Evolutionary conservation across 176 grass and related monocot species (phyloP).

Genomic region (Stipa capillata): DNA sequence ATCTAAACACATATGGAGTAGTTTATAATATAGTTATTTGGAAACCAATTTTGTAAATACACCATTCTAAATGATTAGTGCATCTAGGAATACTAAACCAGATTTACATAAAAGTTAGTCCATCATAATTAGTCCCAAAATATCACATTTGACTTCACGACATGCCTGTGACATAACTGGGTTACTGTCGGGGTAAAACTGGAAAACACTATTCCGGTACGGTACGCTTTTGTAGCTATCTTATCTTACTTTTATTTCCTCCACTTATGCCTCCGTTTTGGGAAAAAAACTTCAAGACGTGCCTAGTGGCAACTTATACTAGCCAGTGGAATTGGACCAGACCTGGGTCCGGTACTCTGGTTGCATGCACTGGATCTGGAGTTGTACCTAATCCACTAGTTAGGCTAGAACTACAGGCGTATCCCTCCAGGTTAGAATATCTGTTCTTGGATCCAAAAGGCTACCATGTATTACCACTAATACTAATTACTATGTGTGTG

Average conservation of each 20-base stretch:
- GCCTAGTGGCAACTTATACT: neutral
- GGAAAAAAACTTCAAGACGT: too few species aligned
- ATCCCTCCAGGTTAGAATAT: too few species aligned
- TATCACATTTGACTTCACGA: neutral
- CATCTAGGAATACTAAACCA: neutral
- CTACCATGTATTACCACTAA: too few species aligned
- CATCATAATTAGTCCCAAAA: too few species aligned
- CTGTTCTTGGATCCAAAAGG: too few species aligned
- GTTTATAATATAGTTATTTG: too few species aligned
- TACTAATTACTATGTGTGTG: neutral
- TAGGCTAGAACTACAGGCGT: neutral
- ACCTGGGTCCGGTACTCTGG: neutral
- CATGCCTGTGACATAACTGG: too few species aligned
- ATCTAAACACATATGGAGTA: neutral
- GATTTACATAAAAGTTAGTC: neutral
- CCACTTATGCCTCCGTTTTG: too few species aligned
- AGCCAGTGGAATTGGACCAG: slow-evolving; percentile 8
- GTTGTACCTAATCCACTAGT: neutral
- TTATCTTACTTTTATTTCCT: too few species aligned
- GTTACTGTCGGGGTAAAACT: too few species aligned
- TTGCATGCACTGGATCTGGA: neutral
- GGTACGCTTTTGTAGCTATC: too few species aligned
- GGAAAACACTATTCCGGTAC: too few species aligned
- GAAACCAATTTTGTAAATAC: neutral
- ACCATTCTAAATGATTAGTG: neutral